Percentiles rank a stretch among this genome's conserved stretches.
These are phyloP conservation scores for Malus hybrid DNA, from an alignment of 331 rosid species.

Conservation along the genomic window DNA sequence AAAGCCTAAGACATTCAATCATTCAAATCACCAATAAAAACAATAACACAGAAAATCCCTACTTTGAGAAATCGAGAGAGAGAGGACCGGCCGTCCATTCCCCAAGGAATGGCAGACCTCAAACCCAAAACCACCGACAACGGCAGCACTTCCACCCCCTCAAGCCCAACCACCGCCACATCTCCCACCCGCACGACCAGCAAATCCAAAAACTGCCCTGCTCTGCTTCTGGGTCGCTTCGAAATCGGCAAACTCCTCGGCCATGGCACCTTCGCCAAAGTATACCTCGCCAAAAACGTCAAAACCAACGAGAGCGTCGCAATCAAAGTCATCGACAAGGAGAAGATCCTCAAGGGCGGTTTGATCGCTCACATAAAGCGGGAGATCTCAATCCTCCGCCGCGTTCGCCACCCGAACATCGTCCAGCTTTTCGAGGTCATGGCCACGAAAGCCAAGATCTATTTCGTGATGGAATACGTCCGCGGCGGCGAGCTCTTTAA, in stretches of 20 bases:
- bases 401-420: conserved; percentile 69
- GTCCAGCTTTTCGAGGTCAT: conserved; percentile 80
- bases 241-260: conserved; percentile 57
- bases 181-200: background rate
- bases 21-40: background rate
- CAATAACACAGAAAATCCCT: background rate
- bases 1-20: background rate
- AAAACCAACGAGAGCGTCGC: conserved; percentile 49
- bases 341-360: conserved; percentile 53
- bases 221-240: conserved; percentile 34
- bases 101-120: background rate
- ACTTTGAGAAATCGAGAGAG: background rate
- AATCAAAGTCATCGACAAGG: conserved; percentile 64
- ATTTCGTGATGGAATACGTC: conserved; percentile 72
- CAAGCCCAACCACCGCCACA: background rate
- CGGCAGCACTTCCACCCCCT: background rate
- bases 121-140: background rate
- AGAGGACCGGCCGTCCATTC: background rate
- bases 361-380: conserved; percentile 69
- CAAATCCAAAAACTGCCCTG: conserved; percentile 21
- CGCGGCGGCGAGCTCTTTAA: conserved; percentile 78
- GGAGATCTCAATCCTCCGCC: conserved; percentile 78
- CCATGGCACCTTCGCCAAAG: conserved; percentile 81
- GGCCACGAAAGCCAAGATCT: conserved; percentile 80
- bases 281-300: conserved; percentile 61